phyloP scores from a whole-genome alignment of 768 basidiomycete genomes.

The Phylloporus sp. region DNA sequence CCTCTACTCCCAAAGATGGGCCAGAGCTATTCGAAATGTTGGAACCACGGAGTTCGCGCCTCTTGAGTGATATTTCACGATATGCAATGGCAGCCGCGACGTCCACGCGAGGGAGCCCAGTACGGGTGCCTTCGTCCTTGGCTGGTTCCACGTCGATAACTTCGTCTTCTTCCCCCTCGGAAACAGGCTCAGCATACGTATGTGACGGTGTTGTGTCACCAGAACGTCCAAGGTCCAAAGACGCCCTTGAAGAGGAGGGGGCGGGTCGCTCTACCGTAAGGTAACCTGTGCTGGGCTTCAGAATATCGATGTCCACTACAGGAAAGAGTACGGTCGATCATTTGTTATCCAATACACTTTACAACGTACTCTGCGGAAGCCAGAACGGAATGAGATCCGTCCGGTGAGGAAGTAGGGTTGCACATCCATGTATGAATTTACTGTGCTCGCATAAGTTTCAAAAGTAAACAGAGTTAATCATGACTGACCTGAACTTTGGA shows the following conservation, averaged over 20 bases:
- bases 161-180: slow-evolving; percentile 93
- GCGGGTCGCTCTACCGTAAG: slow-evolving; percentile 74
- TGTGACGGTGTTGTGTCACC: slow-evolving; percentile 39
- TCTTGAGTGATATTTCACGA: slow-evolving; percentile 77
- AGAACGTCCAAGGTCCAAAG: slow-evolving; percentile 43
- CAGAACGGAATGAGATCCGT: slow-evolving; percentile 98
- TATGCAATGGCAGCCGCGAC: slow-evolving; percentile 84
- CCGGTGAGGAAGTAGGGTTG: slow-evolving; percentile 85
- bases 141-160: slow-evolving; percentile 64
- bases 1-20: slow-evolving; percentile 17
- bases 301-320: slow-evolving; percentile 90
- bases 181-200: slow-evolving; percentile 82
- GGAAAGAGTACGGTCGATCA: not conserved
- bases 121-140: slow-evolving; percentile 76
- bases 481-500: slow-evolving; percentile 85
- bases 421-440: slow-evolving; percentile 96
- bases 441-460: slow-evolving; percentile 35
- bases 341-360: not conserved
- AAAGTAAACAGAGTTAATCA: not conserved
- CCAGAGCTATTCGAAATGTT: slow-evolving; percentile 7
- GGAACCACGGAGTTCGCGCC: slow-evolving; percentile 21
- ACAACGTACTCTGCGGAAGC: slow-evolving; percentile 81
- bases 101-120: slow-evolving; percentile 67
- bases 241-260: slow-evolving; percentile 41
- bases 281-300: slow-evolving; percentile 85